Base-by-base conservation (phyloP, 2,329 filamentous ascomycete genomes). In the Clarireedia monteithiana region DNA sequence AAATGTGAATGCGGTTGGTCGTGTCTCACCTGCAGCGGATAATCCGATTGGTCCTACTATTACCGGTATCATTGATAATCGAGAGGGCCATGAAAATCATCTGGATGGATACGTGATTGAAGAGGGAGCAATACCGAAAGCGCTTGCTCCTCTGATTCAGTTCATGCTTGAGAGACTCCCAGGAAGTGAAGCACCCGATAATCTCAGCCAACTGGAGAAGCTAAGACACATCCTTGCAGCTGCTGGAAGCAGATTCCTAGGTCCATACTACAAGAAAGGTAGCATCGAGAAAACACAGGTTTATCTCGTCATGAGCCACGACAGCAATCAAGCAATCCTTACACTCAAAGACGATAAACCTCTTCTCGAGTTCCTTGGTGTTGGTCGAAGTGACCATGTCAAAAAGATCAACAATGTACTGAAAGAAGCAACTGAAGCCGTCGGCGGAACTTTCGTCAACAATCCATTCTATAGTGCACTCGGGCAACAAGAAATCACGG, bases 41-140 rank as follows among this genome's bases (percentile, higher is more conserved):
- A 73, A 76, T 42, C 81, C 81, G 0, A 71, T 81, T 7, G 83
- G 83, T 0, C 83, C 83, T 14, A 83, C 80, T 2, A 85, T 86
- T 62, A 82, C 77, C 4, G 78, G 81, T 15, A 73, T 83, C 50
- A 84, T 86, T 45, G 83, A 86, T 68, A 77, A 79, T 63, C 73
- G 82, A 15, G 69, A 72, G 24, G 76, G 73, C 1, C 73, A 77
- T 27, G 67, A 74, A 1, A 80, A 84, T 60, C 76, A 78, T 0
- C 69, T 83, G 15, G 78, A 85, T 66, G 83, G 81, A 3, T 86
- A 79, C 61, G 77, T 86, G 2, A 79, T 86, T 15, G 76, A 86
- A 65, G 83, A 87, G 60, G 83, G 83, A 0, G 75, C 79, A 1
- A 74, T 86, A 6, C 83, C 83, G 0, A 72, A 76, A 36, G 80